Percentiles rank a stretch among this genome's conserved stretches.
Evolutionary conservation across 306 rosid species (phyloP).

Genomic region (Rosa persica): DNA sequence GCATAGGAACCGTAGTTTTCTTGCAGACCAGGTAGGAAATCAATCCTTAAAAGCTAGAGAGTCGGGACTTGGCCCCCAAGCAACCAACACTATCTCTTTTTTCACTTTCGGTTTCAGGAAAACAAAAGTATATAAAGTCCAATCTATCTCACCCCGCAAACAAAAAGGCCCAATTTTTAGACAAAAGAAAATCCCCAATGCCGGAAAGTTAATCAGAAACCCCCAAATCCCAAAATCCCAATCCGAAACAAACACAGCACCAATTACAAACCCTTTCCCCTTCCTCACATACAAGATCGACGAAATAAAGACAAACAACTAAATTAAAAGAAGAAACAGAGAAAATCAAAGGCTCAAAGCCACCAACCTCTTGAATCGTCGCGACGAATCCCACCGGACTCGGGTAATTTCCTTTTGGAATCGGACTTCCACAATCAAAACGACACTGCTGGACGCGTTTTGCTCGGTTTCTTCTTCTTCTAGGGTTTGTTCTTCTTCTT

Average conservation of each 20-base stretch:
- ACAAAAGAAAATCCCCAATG: not conserved
- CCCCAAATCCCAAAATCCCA: not conserved
- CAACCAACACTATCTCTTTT: not conserved
- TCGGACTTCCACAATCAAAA: not conserved
- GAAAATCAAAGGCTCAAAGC: not conserved
- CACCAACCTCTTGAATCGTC: conserved; percentile 37
- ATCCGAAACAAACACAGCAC: too few relatives aligned
- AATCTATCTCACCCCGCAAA: not conserved
- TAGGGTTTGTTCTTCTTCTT: not conserved
- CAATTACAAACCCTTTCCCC: too few relatives aligned
- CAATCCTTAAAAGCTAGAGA: not conserved
- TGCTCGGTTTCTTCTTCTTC: not conserved
- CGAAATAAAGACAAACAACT: not conserved
- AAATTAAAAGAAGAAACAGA: not conserved
- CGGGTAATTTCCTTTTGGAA: not conserved
- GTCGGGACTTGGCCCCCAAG: conserved; percentile 17
- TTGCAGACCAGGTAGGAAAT: conserved; percentile 10
- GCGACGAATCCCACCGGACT: conserved; percentile 4
- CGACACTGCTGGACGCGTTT: conserved; percentile 1
- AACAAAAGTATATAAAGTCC: not conserved
- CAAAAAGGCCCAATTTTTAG: not conserved
- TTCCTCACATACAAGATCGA: not conserved
- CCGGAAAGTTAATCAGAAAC: too few relatives aligned
- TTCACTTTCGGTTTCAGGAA: not conserved
- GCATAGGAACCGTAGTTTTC: not conserved